phyloP scores from a whole-genome alignment of 2,329 filamentous ascomycete species.

The Aspergillus arachidicola region DNA sequence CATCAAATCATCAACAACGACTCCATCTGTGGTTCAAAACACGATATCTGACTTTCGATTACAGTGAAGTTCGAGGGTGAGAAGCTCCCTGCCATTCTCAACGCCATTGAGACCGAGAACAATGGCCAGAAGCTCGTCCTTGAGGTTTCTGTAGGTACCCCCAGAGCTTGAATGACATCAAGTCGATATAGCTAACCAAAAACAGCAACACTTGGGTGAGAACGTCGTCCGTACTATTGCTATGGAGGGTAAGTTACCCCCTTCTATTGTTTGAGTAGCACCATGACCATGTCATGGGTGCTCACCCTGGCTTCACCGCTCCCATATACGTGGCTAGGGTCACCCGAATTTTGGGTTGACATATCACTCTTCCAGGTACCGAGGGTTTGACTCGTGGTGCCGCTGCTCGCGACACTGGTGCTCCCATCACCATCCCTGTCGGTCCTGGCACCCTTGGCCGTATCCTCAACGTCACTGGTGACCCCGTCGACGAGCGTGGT shows the following conservation, averaged over 20 bases:
- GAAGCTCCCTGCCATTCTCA: slow-evolving; percentile 94
- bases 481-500: slow-evolving; percentile 99
- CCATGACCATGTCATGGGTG: background rate
- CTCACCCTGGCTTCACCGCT: slow-evolving; percentile 4
- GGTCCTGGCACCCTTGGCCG: slow-evolving; percentile 91
- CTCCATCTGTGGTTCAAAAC: slow-evolving; percentile 26
- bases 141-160: slow-evolving; percentile 82
- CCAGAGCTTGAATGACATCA: slow-evolving; percentile 21
- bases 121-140: slow-evolving; percentile 91
- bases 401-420: slow-evolving; percentile 82
- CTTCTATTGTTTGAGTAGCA: background rate
- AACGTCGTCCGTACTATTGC: slow-evolving; percentile 99
- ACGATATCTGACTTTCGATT: slow-evolving; percentile 35
- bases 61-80: slow-evolving; percentile 95
- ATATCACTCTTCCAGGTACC: slow-evolving; percentile 67
- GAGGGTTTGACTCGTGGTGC: slow-evolving; percentile 97
- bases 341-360: background rate
- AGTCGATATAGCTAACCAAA: slow-evolving; percentile 24
- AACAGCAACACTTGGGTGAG: slow-evolving; percentile 97
- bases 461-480: slow-evolving; percentile 99
- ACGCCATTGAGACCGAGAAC: slow-evolving; percentile 90
- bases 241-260: slow-evolving; percentile 83
- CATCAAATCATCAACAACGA: slow-evolving; percentile 34
- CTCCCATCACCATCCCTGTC: slow-evolving; percentile 95
- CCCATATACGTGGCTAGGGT: background rate